Evolutionary conservation across 805 yeast genomes (phyloP), one percentile per base, ranked within the genome.

Genomic region (Clavispora santaluciae): DNA sequence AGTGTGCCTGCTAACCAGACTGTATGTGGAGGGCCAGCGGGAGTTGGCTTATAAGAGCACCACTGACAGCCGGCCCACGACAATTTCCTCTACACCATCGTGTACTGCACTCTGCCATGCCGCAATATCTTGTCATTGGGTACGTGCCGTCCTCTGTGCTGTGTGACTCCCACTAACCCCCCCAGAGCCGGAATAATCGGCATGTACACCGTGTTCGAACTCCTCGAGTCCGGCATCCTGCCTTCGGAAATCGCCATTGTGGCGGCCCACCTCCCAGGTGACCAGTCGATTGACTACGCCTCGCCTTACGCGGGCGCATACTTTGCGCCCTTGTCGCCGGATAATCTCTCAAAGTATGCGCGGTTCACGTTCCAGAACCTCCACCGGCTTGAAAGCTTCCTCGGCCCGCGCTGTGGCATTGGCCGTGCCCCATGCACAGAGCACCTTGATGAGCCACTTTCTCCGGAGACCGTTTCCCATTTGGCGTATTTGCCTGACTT

Each of bases 151-250:
- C 11, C 12, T 7, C 15, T 10, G 4, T 5, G n/a, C n/a, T 4
- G 10, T 20, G 10, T 7, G 6, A 3, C 25, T n/a, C 22, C 6
- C 22, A 13, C 39, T 28, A 36, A 36, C 39, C 13, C 39, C 13
- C 8, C 30, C 35, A 37, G 42, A n/a, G 42, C 42, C 9, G 42
- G 42, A 13, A 26, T 35, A 11, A 28, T 39, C 17, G 42, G 42
- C 10, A 22, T 39, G 3, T 39, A 34, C 35, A 39, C 42, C n/a
- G 41, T 23, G n/a, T 39, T 25, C 13, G 35, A 28, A 24, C 42
- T 39, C 9, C 7, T 39, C 9, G 21, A 39, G n/a, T 12, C 22
- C 3, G 42, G 42, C 6, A 17, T 28, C 2, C 31, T 10, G 3
- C 42, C 42, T 1, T 5, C 15, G 9, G 6, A n/a, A 3, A 39